A percentile compares a stretch with the other conserved stretches of the same genome.
Conservation (phyloP, 148 eudicot genomes). For the Polygonum maritimum region DNA sequence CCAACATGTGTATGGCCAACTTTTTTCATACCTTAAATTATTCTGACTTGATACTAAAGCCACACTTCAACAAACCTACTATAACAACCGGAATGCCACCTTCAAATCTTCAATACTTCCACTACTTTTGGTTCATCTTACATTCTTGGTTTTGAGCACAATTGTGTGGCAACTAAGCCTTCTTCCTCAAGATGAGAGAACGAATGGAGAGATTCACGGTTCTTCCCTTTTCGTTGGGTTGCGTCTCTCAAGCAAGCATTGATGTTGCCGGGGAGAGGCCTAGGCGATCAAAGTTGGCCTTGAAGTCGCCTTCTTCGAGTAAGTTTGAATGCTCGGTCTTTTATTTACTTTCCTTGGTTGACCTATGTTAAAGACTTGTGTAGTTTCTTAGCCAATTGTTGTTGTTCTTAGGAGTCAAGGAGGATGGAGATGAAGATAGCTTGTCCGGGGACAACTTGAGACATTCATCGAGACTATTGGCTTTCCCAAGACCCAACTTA, state of each 20-base stretch:
- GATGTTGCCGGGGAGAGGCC: conserved; percentile 37
- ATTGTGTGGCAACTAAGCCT: not conserved
- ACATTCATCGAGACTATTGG: conserved; percentile 32
- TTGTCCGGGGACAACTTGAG: conserved; percentile 32
- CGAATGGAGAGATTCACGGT: conserved; percentile 52
- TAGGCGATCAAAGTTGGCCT: conserved; percentile 26
- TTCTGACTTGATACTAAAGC: conserved; percentile 47
- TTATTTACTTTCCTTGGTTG: not conserved
- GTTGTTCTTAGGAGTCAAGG: conserved; percentile 6
- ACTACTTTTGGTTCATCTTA: not conserved
- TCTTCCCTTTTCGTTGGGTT: conserved; percentile 60
- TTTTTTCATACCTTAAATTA: conserved; percentile 31
- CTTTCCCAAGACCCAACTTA: conserved; percentile 34
- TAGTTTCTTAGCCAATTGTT: not conserved
- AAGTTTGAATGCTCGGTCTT: conserved; percentile 1
- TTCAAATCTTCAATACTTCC: conserved; percentile 15
- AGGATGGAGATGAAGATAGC: conserved; percentile 39
- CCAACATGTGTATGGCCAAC: conserved; percentile 29
- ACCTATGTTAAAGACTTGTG: not conserved
- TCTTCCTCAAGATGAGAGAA: conserved; percentile 28
- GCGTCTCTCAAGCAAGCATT: conserved; percentile 59
- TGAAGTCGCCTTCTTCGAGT: conserved; percentile 24
- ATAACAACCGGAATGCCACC: conserved; percentile 23
- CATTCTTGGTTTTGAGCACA: not conserved
- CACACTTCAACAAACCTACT: conserved; percentile 24